These are phyloP conservation scores for Neckera pumila DNA, from an alignment of 225 moss, liverwort and hornwort species.

Conservation along the genomic window DNA sequence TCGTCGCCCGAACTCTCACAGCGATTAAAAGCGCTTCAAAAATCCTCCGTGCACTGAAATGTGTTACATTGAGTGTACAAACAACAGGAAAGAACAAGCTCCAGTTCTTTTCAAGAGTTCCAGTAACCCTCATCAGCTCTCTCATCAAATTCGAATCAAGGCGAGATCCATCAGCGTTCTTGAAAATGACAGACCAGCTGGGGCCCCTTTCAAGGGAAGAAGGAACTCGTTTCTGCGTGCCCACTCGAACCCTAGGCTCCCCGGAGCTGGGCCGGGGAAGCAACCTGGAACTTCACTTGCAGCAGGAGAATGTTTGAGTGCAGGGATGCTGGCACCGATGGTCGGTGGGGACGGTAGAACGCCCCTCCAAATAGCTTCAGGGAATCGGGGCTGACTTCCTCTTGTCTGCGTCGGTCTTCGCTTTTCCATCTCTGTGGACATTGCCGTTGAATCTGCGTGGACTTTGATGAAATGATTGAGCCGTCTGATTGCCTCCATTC, in stretches of 20 bases:
- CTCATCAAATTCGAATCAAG: neutral
- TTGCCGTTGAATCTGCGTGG: neutral
- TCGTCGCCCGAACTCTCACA: neutral
- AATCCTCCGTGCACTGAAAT: neutral
- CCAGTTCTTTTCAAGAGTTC: neutral
- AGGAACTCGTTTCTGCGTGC: neutral
- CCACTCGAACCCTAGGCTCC: neutral
- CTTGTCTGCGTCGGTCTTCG: neutral
- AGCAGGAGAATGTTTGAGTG: neutral
- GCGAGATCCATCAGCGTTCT: neutral
- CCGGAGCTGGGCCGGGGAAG: neutral
- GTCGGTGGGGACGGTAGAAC: neutral
- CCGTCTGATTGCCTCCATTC: neutral
- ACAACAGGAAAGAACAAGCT: neutral
- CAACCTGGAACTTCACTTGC: neutral
- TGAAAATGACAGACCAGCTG: no score
- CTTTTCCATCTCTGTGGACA: neutral
- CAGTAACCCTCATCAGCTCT: neutral
- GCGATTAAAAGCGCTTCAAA: neutral
- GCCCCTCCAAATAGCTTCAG: neutral
- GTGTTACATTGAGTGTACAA: neutral
- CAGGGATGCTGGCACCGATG: neutral
- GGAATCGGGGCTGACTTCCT: neutral
- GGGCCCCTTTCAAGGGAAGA: no score
- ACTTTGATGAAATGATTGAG: neutral